These are phyloP conservation scores for Ogataea salicorniae DNA, from an alignment of 805 yeast genomes.

Conservation along the genomic window DNA sequence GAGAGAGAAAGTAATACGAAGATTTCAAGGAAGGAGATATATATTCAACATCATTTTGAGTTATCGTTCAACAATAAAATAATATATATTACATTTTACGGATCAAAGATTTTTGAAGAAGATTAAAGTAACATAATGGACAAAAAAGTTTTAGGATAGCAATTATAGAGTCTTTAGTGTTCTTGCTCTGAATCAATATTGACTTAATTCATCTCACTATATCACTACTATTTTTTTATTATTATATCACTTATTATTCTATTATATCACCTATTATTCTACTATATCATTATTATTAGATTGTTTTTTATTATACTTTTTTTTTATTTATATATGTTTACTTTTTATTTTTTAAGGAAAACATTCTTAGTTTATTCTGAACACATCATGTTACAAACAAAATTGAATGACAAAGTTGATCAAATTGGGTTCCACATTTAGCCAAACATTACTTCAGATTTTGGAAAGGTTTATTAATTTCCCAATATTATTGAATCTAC, in stretches of 20 bases:
- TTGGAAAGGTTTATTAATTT: no score
- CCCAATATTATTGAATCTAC: no score
- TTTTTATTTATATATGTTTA: slow-evolving; percentile 2
- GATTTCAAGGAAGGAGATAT: no score
- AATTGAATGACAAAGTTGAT: no score
- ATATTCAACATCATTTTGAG: background rate
- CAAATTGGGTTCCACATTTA: no score
- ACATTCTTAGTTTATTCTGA: slow-evolving; percentile 6
- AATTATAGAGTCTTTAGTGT: slow-evolving; percentile 1
- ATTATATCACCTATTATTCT: slow-evolving; percentile 1
- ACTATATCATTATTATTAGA: slow-evolving; percentile 4
- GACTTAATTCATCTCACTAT: background rate
- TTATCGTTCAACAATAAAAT: background rate
- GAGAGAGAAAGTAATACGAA: background rate
- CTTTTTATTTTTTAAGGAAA: slow-evolving; percentile 6
- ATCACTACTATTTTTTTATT: background rate
- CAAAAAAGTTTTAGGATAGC: background rate
- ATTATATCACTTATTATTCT: background rate
- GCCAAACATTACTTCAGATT: no score
- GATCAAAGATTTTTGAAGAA: background rate
- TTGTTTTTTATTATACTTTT: slow-evolving; percentile 2
- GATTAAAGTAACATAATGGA: background rate
- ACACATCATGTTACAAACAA: background rate
- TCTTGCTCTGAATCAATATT: background rate
- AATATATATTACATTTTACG: background rate